Conservation (phyloP, 768 basidiomycete genomes). For the Ephemerocybe angulata region DNA sequence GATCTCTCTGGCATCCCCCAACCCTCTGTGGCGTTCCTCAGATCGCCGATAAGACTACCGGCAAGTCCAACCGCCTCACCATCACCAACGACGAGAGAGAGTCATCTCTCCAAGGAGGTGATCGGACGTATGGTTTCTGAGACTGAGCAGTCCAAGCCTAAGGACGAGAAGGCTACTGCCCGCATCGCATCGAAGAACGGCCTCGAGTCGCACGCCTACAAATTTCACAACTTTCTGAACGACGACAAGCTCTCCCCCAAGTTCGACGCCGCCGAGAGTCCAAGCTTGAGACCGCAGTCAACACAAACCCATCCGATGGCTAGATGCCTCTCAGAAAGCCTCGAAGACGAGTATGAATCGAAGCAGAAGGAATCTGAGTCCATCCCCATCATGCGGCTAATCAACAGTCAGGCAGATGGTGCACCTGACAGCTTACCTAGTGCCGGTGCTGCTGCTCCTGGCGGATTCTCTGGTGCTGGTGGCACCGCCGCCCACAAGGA, state of each 20-base stretch:
- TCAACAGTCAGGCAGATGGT: too few species aligned
- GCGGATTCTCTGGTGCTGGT: too few species aligned
- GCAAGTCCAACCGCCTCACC: conserved; percentile 90
- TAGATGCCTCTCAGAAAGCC: too few species aligned
- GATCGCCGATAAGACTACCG: conserved; percentile 94
- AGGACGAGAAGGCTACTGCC: conserved; percentile 82
- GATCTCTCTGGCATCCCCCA: conserved; percentile 96
- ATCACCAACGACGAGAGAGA: conserved; percentile 98
- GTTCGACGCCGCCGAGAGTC: conserved; percentile 86
- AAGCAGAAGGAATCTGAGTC: too few species aligned
- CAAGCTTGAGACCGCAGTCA: too few species aligned
- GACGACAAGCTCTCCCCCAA: conserved; percentile 87
- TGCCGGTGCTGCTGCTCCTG: too few species aligned
- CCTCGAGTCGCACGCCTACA: conserved; percentile 93
- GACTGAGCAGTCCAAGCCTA: conserved; percentile 90
- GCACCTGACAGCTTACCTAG: too few species aligned
- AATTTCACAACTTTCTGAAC: conserved; percentile 82
- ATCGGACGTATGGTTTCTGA: conserved; percentile 97
- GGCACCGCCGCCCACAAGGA: too few species aligned
- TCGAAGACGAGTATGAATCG: too few species aligned
- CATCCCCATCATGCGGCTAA: too few species aligned
- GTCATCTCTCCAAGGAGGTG: conserved; percentile 94
- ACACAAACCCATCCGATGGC: too few species aligned
- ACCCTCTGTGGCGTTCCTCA: conserved; percentile 98
- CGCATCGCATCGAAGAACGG: conserved; percentile 87